Conservation (phyloP, 2,329 filamentous ascomycete genomes). For the Cladosporium sp. region DNA sequence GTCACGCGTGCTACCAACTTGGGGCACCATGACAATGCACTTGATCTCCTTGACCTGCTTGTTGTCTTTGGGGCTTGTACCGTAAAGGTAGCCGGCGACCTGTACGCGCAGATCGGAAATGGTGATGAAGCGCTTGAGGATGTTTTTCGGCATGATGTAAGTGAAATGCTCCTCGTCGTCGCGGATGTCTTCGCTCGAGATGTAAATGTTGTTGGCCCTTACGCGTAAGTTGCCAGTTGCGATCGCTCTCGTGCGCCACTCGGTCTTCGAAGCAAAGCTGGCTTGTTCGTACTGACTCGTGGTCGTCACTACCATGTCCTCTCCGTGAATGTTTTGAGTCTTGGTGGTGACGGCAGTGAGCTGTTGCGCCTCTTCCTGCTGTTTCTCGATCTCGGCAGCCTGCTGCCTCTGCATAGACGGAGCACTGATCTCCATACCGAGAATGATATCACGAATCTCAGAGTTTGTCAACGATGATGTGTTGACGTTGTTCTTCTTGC, state of each 20-base stretch:
- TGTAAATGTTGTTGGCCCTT: constrained; percentile 96
- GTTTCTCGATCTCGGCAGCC: constrained; percentile 97
- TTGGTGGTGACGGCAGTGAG: constrained; percentile 96
- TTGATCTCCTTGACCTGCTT: constrained; percentile 95
- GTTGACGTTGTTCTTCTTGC: constrained; percentile 99
- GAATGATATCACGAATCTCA: constrained; percentile 95
- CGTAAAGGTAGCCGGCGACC: constrained; percentile 93
- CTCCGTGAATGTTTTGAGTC: constrained; percentile 93
- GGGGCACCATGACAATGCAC: constrained; percentile 95
- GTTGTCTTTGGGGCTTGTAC: constrained; percentile 86
- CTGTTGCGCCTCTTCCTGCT: constrained; percentile 94
- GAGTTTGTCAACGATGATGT: constrained; percentile 93
- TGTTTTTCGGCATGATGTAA: constrained; percentile 99
- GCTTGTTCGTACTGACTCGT: constrained; percentile 98
- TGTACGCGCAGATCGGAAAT: constrained; percentile 95
- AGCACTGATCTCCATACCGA: constrained; percentile 99
- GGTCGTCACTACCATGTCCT: constrained; percentile 97
- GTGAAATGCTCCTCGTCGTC: constrained; percentile 85
- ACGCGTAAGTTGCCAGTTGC: constrained; percentile 93
- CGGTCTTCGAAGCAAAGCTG: constrained; percentile 96
- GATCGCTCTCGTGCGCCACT: constrained; percentile 95
- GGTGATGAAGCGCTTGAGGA: constrained; percentile 96
- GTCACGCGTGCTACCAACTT: constrained; percentile 88
- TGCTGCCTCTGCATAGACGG: constrained; percentile 98
- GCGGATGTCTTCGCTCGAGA: constrained; percentile 90